A percentile compares a stretch with the other conserved stretches of the same genome.
Evolutionary conservation across 768 basidiomycete genomes (phyloP).

Genomic region (Tricholoma furcatifolium): DNA sequence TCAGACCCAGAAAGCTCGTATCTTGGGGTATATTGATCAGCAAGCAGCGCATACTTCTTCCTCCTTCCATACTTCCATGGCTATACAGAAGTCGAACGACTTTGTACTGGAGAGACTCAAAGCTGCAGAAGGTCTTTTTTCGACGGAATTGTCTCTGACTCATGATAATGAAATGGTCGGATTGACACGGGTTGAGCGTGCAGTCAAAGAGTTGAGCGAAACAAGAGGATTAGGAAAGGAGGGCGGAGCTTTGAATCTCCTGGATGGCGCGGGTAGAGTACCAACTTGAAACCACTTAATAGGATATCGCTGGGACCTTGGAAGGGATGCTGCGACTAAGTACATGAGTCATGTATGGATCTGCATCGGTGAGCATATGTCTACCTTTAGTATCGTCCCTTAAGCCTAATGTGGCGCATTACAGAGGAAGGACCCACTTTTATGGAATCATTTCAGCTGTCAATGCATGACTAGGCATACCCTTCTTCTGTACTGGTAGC

Average conservation of each 20-base stretch:
- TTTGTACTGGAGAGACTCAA: conserved; percentile 52
- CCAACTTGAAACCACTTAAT: background rate
- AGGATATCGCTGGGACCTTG: background rate
- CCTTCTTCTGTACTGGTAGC: too few species aligned
- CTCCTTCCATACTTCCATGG: conserved; percentile 21
- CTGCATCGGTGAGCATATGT: too few species aligned
- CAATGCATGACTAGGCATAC: too few species aligned
- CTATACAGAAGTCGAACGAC: conserved; percentile 45
- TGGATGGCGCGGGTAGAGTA: conserved; percentile 42
- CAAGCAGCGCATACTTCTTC: background rate
- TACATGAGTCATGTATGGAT: too few species aligned
- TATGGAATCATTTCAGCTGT: too few species aligned
- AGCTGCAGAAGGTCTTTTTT: conserved; percentile 47
- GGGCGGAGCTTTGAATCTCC: conserved; percentile 43
- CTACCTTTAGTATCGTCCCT: too few species aligned
- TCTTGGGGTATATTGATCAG: conserved; percentile 36
- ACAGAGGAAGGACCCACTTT: too few species aligned
- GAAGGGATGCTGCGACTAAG: too few species aligned
- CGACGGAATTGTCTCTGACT: conserved; percentile 17
- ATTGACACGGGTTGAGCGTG: conserved; percentile 45
- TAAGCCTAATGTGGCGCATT: too few species aligned
- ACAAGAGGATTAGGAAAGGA: conserved; percentile 20
- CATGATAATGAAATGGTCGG: conserved; percentile 26
- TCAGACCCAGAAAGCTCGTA: conserved; percentile 35
- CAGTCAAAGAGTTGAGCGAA: conserved; percentile 31